Evolutionary conservation across 169 alveolate species (phyloP), one percentile per base, ranked within the genome.

Genomic region (Babesia ovata): DNA sequence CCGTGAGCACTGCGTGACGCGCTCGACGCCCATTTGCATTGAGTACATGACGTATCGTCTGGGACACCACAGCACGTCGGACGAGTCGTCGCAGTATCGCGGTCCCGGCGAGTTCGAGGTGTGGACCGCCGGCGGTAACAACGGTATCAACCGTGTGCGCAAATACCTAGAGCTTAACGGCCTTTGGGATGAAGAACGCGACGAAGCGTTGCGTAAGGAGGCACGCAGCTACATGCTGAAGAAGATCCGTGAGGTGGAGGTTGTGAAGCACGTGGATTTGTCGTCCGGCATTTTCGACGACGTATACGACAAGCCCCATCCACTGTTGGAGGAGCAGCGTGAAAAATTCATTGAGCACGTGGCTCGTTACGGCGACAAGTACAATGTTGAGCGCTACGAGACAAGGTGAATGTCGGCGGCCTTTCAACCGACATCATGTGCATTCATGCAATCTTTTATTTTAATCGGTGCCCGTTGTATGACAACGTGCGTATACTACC

Each of bases 61-160:
- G 56, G 99, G 97, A n/a, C 98, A 95, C 78, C 99, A 97, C 86
- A 93, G 98, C 53, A 97, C 99, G 22, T 90, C 96, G 21, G 99
- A 97, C 79, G 98, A 96, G 69, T 92, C 98, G 10, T 86, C 93
- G 14, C 90, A 92, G 75, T 96, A 95, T 78, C 86, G 98, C 75
- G 91, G 91, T 28, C 91, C 88, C 56, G 95, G 91, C 46, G 99
- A 95, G 86, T 79, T 92, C 70, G 91, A 91, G 62, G 93, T 93
- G 46, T 91, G 96, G 94, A 78, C 93, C 63, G 53, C 86, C 57
- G 90, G 87, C 58, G 93, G 94, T 57, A 93, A 71, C 69, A 93
- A 79, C 89, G 96, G 92, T 28, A 93, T 83, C 70, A 88, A 50
- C 50, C 71, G 92, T 56, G 57, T 87, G 21, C 72, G 81, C 52